These are phyloP conservation scores for Hypoxylon sp. DNA, from an alignment of 2,329 filamentous ascomycete genomes.

Conservation along the genomic window DNA sequence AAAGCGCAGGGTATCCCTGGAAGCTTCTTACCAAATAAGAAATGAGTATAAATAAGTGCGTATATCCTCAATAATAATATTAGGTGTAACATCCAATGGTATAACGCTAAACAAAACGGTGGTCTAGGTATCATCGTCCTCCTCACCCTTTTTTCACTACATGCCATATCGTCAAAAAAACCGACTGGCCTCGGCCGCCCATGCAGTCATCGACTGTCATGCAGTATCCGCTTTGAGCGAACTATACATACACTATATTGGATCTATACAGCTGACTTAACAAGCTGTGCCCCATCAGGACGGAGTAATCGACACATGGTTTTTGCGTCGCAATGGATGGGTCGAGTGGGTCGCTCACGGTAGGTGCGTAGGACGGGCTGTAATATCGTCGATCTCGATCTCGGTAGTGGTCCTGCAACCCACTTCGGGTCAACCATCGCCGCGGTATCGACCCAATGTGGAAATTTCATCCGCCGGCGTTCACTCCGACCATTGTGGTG, in stretches of 20 bases:
- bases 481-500: background rate
- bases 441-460: constrained; percentile 12
- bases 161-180: background rate
- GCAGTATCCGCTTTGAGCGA: no score
- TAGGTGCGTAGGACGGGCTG: background rate
- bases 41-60: constrained; percentile 3
- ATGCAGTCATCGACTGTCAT: no score
- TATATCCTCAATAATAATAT: constrained; percentile 4
- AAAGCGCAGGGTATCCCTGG: constrained; percentile 1
- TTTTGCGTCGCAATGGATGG: no score
- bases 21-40: constrained; percentile 12
- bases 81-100: background rate
- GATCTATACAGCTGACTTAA: no score
- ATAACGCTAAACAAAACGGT: background rate
- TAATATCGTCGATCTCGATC: constrained; percentile 24
- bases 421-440: background rate
- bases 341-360: no score
- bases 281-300: no score
- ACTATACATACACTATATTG: no score
- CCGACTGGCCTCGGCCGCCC: background rate
- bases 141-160: background rate
- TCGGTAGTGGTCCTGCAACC: background rate
- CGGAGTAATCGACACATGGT: no score
- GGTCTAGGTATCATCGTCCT: background rate
- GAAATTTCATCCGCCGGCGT: background rate